Evolutionary conservation across 805 yeast species (phyloP), one percentile per base, ranked within the genome.

Genomic region (Millerago galiae): DNA sequence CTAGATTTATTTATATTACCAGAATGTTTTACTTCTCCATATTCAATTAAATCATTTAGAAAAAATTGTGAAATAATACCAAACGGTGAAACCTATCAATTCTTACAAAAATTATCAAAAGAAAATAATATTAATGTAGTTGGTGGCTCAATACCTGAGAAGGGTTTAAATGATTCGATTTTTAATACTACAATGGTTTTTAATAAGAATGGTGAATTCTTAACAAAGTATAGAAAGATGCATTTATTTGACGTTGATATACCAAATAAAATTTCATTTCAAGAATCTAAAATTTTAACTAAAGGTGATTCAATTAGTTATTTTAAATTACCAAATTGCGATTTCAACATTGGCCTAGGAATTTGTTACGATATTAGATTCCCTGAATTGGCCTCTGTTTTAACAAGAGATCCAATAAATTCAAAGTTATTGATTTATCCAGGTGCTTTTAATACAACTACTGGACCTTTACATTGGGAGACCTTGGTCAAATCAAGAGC

Each of bases 11-110:
- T 93, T 10, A 87, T 93, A 50, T 68, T 93, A 27, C 99, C 99
- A 5, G 97, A 91, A 65, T 89, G 96, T 66, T 90, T 89, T 74
- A 91, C 90, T 60, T 84, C 96, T 3, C 97, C 97, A 4, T 91
- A 91, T 59, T 81, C 95, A 0, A 95, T 87, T 15, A 77, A 77
- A 44, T 81, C 90, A 46, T 91, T 91, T 65, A 76, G 83, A 10
- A 78, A 84, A 48, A 90, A 91, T 59, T 87, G 96, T 5, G 99
- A 91, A 60, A 49, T 60, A 3, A 81, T 91, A 31, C 93, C 95
- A 2, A 57, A 66, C 2, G 95, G 95, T 3, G 79, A 77, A 48
- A 74, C 81, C 1, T 78, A 88, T 3, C 52, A 59, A 35, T 74
- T 84, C 38, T 64, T 91, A 38, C 68, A 88, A 1, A 57, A 61